phyloP scores from a whole-genome alignment of 1,284 basidiomycete species.

The Irpex rosettiformis region DNA sequence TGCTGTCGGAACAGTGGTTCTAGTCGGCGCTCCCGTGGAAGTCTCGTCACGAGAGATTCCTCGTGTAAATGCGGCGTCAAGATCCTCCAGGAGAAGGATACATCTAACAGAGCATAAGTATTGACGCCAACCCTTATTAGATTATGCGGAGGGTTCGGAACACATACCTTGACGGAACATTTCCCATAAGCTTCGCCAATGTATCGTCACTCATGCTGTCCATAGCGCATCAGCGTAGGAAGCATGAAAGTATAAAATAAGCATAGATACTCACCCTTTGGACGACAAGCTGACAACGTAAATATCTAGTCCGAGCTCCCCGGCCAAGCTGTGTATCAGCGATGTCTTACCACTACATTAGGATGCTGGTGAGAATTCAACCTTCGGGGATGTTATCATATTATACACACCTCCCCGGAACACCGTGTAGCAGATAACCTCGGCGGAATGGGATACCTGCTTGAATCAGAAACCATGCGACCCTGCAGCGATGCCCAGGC shows the following conservation, averaged over 20 bases:
- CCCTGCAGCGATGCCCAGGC: slow-evolving; percentile 25
- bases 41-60: slow-evolving; percentile 74
- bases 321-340: slow-evolving; percentile 81
- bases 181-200: slow-evolving; percentile 76
- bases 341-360: slow-evolving; percentile 72
- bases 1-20: slow-evolving; percentile 26
- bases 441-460: slow-evolving; percentile 82
- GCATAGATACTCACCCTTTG: slow-evolving; percentile 76
- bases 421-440: slow-evolving; percentile 81
- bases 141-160: slow-evolving; percentile 13
- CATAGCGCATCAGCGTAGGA: too few species aligned
- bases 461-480: slow-evolving; percentile 12
- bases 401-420: slow-evolving; percentile 67
- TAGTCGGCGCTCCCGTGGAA: slow-evolving; percentile 68
- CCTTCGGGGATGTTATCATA: slow-evolving; percentile 13
- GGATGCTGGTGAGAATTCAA: slow-evolving; percentile 18
- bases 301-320: slow-evolving; percentile 83
- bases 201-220: slow-evolving; percentile 84
- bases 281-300: slow-evolving; percentile 83
- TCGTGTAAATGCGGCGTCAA: slow-evolving; percentile 83
- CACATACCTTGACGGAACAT: slow-evolving; percentile 72
- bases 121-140: background rate
- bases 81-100: slow-evolving; percentile 84
- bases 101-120: slow-evolving; percentile 45
- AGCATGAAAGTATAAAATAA: too few species aligned